Evolutionary conservation across 2,329 filamentous ascomycete species (phyloP), one percentile per base, ranked within the genome.

Genomic region (Pezicula rhizophila): DNA sequence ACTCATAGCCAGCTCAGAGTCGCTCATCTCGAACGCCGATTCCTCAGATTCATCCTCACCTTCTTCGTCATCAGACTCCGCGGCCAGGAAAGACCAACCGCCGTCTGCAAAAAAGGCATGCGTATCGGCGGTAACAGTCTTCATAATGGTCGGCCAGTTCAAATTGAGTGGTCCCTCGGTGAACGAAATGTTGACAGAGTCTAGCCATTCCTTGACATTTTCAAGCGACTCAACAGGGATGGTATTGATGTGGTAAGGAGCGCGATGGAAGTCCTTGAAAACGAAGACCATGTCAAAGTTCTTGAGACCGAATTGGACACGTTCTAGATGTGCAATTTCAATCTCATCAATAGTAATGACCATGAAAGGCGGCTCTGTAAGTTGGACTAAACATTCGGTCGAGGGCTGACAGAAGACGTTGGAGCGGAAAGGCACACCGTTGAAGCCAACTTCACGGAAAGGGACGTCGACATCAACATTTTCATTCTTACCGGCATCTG

Each of bases 141-240:
- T 99, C 90, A 99, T 99, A 65, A 99, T 99, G 14, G 91, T 96
- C 10, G 88, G 87, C 93, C 93, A 99, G 76, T 97, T 97, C 49
- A 99, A 78, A 72, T 99, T 99, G 58, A 99, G 82, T 1, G 92
- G 93, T 49, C 93, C 93, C 69, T 99, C 95, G 11, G 83, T 87
- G 73, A 85, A 97, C 15, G 93, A 85, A 63, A 99, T 95, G 64
- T 99, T 92, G 42, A 93, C 91, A 1, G 86, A 91, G 68, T 99
- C 92, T 8, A 99, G 80, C 84, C 93, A 99, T 64, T 99, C 95
- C 70, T 97, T 97, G 57, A 99, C 92, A 47, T 89, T 85, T 59
- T 99, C 93, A 3, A 99, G 77, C 2, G 86, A 89, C 65, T 99
- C 93, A 20, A 99, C 89, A 0, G 93, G 95, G 55, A 99, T 97